phyloP scores from a whole-genome alignment of 2,329 filamentous ascomycete genomes.

The Ophiostoma fasciatum region DNA sequence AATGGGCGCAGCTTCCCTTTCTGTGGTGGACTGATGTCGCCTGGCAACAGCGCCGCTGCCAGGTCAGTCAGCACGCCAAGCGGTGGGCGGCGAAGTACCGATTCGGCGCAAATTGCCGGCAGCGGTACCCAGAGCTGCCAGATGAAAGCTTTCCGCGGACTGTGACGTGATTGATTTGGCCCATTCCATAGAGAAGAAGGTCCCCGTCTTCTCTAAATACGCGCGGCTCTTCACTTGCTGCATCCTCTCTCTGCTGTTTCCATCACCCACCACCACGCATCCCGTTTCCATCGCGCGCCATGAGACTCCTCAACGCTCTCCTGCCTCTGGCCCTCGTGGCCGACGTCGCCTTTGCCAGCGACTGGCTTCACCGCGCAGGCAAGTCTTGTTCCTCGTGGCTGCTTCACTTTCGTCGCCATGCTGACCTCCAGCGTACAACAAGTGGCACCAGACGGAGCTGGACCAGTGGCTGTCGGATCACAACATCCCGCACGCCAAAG shows the following conservation, averaged over 20 bases:
- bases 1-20: no score
- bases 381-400: constrained; percentile 21
- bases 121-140: no score
- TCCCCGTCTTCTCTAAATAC: background rate
- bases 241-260: no score
- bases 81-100: no score
- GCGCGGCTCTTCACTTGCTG: no score
- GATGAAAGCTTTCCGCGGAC: no score
- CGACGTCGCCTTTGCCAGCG: constrained; percentile 55
- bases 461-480: constrained; percentile 94
- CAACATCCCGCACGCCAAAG: constrained; percentile 76
- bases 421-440: constrained; percentile 80
- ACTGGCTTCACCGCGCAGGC: constrained; percentile 81
- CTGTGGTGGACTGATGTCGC: no score
- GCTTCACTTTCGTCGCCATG: no score
- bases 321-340: constrained; percentile 59
- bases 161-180: constrained; percentile 11
- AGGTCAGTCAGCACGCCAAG: constrained; percentile 3
- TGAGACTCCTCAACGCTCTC: constrained; percentile 64
- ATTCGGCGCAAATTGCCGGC: no score
- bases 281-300: constrained; percentile 27
- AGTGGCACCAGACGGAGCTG: constrained; percentile 96
- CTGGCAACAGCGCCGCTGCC: no score
- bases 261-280: no score
- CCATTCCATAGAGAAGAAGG: background rate